Evolutionary conservation across 805 yeast species (phyloP).

Genomic region (Starmera pachycereana): DNA sequence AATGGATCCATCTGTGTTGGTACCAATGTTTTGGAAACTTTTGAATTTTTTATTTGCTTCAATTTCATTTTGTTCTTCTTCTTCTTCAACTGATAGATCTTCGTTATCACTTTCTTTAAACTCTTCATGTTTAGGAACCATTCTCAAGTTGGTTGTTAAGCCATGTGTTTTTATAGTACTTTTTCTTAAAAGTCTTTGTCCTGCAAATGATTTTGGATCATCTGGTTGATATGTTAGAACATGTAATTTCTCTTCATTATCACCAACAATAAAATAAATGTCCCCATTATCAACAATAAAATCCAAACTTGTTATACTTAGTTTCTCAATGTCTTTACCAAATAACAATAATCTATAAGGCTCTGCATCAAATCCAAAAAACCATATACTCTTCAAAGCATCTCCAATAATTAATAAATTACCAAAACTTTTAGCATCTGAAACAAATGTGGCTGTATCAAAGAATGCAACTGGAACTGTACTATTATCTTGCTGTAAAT

Average conservation of each 20-base stretch:
- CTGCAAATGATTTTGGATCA: conserved; percentile 72
- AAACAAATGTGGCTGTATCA: conserved; percentile 72
- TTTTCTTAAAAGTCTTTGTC: conserved; percentile 61
- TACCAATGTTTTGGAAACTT: conserved; percentile 56
- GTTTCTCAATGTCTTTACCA: conserved; percentile 59
- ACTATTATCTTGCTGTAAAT: conserved; percentile 73
- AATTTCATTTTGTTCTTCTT: neutral
- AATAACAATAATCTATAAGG: conserved; percentile 79
- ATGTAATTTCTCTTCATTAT: conserved; percentile 56
- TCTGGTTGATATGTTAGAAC: conserved; percentile 86
- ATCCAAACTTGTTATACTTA: conserved; percentile 65
- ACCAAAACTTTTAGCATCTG: conserved; percentile 75
- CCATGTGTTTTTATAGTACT: conserved; percentile 65
- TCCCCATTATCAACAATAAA: conserved; percentile 66
- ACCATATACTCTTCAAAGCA: conserved; percentile 60
- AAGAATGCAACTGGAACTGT: conserved; percentile 91
- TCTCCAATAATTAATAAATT: conserved; percentile 79
- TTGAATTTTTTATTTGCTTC: conserved; percentile 9
- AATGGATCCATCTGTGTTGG: conserved; percentile 71
- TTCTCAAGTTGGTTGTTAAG: conserved; percentile 41
- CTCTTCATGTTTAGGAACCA: conserved; percentile 28
- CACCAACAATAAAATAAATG: conserved; percentile 57
- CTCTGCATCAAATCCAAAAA: conserved; percentile 88
- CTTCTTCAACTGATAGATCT: neutral
- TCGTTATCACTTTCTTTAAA: conserved; percentile 8